These are phyloP conservation scores for Butyriboletus loyo DNA, from an alignment of 768 basidiomycete genomes.

Conservation along the genomic window DNA sequence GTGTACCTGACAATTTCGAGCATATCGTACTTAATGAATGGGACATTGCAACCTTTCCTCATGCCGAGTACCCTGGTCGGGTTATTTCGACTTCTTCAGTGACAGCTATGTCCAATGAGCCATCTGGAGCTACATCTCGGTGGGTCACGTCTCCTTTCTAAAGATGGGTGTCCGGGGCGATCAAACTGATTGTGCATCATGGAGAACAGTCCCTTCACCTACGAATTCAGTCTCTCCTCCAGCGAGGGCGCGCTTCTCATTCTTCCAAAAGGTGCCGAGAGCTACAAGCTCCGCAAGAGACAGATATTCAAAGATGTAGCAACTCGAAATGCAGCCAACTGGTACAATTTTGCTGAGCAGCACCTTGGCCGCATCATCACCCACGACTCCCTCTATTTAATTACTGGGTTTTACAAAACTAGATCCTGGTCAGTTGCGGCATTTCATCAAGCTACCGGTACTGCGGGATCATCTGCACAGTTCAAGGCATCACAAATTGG, in stretches of 20 bases:
- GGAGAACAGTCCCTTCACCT: background rate
- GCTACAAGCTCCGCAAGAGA: constrained; percentile 18
- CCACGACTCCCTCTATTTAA: constrained; percentile 27
- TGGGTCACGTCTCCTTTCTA: background rate
- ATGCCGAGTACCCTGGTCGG: constrained; percentile 9
- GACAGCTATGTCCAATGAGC: background rate
- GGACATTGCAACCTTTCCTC: constrained; percentile 7
- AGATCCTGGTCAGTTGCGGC: constrained; percentile 28
- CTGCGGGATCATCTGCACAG: constrained; percentile 2
- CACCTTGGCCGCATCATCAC: constrained; percentile 12
- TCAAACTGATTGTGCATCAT: background rate
- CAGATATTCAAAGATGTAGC: constrained; percentile 21
- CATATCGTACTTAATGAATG: constrained; percentile 13
- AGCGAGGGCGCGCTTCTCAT: constrained; percentile 30
- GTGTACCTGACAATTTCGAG: constrained; percentile 28
- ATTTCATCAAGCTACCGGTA: background rate
- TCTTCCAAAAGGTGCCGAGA: constrained; percentile 29
- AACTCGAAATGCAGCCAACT: constrained; percentile 15
- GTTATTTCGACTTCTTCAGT: constrained; percentile 16
- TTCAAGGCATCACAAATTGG: constrained; percentile 14
- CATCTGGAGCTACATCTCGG: background rate
- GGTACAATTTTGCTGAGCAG: constrained; percentile 28
- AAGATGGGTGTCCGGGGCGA: background rate
- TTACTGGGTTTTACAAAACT: constrained; percentile 13
- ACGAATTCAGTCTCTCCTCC: constrained; percentile 9